A percentile compares a stretch with the other conserved stretches of the same genome.
Evolutionary conservation across 2,329 filamentous ascomycete genomes (phyloP).

Genomic region (Penicillium sp.): DNA sequence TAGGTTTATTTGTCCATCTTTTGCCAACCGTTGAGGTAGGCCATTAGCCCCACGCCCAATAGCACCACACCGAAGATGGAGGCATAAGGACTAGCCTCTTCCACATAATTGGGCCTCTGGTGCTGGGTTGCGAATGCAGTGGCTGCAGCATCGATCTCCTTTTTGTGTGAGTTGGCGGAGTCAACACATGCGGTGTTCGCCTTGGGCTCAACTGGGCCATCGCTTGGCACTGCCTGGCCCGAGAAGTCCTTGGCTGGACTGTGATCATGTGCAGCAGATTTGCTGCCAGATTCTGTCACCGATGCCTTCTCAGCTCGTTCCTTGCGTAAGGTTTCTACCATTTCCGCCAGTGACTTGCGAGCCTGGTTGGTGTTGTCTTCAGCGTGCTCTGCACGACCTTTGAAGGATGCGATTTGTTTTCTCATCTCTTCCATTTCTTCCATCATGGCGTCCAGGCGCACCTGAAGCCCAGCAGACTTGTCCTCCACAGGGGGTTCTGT

Average conservation of each 20-base stretch:
- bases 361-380: slow-evolving; percentile 74
- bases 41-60: slow-evolving; percentile 81
- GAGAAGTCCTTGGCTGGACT: slow-evolving; percentile 10
- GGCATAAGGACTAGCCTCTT: slow-evolving; percentile 70
- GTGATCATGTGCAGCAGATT: slow-evolving; percentile 13
- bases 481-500: slow-evolving; percentile 38
- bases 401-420: slow-evolving; percentile 76
- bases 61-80: slow-evolving; percentile 82
- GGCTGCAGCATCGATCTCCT: slow-evolving; percentile 42
- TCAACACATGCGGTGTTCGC: slow-evolving; percentile 30
- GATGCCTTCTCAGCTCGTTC: slow-evolving; percentile 60
- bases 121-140: slow-evolving; percentile 44
- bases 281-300: slow-evolving; percentile 39
- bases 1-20: slow-evolving; percentile 49
- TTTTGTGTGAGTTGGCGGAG: slow-evolving; percentile 51
- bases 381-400: slow-evolving; percentile 74
- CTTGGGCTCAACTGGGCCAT: slow-evolving; percentile 13
- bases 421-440: slow-evolving; percentile 79
- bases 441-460: slow-evolving; percentile 73
- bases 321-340: slow-evolving; percentile 78
- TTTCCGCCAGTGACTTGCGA: slow-evolving; percentile 76
- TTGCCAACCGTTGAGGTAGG: slow-evolving; percentile 83
- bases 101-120: slow-evolving; percentile 40
- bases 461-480: slow-evolving; percentile 58
- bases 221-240: not conserved